Evolutionary conservation across 2,329 filamentous ascomycete genomes (phyloP).

Genomic region (Sarocladium kiliense): DNA sequence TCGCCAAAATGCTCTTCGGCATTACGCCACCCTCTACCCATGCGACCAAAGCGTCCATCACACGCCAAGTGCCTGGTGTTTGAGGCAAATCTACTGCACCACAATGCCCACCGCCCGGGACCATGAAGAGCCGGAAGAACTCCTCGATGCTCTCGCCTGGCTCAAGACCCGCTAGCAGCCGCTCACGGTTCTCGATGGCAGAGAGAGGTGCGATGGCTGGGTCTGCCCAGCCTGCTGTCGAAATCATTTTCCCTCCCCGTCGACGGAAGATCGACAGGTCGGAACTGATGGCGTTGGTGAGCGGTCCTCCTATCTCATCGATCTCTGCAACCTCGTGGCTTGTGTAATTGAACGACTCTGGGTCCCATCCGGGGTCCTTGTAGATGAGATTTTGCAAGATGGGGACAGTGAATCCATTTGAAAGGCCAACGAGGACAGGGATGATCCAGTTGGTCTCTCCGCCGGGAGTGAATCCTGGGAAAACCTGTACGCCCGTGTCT

Average conservation of each 20-base stretch:
- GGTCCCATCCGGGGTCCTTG: constrained; percentile 1
- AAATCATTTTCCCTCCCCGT: background rate
- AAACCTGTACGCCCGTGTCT: background rate
- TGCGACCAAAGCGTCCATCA: background rate
- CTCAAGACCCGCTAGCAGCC: background rate
- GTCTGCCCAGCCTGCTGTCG: background rate
- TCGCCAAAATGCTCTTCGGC: background rate
- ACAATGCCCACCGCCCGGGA: constrained; percentile 8
- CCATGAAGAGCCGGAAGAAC: constrained; percentile 3
- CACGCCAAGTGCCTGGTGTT: background rate
- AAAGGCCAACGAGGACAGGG: background rate
- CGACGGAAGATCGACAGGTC: constrained; percentile 1
- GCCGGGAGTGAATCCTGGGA: background rate
- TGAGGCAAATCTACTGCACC: background rate
- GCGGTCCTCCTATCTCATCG: background rate
- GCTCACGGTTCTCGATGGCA: background rate
- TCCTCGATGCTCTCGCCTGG: background rate
- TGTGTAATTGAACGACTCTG: background rate
- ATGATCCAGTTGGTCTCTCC: constrained; percentile 5
- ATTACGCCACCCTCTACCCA: background rate
- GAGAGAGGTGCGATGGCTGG: constrained; percentile 2
- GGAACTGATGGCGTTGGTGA: background rate
- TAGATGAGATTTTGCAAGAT: constrained; percentile 6
- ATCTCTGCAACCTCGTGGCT: background rate
- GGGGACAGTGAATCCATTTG: background rate